Conservation (phyloP, 441 rosid genomes). For the Dalechampia spathulata region DNA sequence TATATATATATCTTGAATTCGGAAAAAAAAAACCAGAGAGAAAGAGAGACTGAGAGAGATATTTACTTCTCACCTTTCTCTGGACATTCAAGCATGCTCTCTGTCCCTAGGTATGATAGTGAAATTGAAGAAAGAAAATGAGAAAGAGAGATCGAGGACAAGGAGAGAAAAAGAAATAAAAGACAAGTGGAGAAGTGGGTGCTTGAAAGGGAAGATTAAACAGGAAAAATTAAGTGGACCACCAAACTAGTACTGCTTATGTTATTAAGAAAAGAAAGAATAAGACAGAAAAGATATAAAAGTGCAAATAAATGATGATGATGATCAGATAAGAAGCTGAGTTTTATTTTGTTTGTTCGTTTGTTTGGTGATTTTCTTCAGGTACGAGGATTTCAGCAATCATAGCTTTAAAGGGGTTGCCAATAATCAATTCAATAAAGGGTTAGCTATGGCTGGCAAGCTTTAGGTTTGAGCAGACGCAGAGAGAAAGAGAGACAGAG, state of each 20-base stretch:
- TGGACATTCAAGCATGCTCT: slow-evolving; percentile 97
- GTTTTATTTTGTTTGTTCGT: slow-evolving; percentile 13
- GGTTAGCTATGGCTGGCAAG: too few species aligned
- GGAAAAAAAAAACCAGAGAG: too few species aligned
- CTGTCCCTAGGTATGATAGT: slow-evolving; percentile 14
- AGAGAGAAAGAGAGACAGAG: too few species aligned
- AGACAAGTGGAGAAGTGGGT: slow-evolving; percentile 29
- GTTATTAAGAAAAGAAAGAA: slow-evolving; percentile 9
- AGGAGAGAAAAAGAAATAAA: slow-evolving; percentile 10
- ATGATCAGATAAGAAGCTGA: slow-evolving; percentile 9
- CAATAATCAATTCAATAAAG: too few species aligned
- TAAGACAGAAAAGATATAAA: slow-evolving; percentile 1
- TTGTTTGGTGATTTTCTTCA: slow-evolving; percentile 9
- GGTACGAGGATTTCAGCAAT: slow-evolving; percentile 16
- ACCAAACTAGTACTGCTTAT: too few species aligned
- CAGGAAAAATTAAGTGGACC: slow-evolving; percentile 30
- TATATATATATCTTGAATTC: too few species aligned
- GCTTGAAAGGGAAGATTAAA: slow-evolving; percentile 90
- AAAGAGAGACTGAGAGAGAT: too few species aligned
- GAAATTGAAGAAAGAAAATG: background rate
- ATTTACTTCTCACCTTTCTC: slow-evolving; percentile 96
- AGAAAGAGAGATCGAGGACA: slow-evolving; percentile 14
- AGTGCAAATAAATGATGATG: background rate
- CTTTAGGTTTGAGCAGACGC: too few species aligned
- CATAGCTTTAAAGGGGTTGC: too few species aligned